phyloP scores from a whole-genome alignment of 352 stramenopile genomes.

The Pythium apleroticum region DNA sequence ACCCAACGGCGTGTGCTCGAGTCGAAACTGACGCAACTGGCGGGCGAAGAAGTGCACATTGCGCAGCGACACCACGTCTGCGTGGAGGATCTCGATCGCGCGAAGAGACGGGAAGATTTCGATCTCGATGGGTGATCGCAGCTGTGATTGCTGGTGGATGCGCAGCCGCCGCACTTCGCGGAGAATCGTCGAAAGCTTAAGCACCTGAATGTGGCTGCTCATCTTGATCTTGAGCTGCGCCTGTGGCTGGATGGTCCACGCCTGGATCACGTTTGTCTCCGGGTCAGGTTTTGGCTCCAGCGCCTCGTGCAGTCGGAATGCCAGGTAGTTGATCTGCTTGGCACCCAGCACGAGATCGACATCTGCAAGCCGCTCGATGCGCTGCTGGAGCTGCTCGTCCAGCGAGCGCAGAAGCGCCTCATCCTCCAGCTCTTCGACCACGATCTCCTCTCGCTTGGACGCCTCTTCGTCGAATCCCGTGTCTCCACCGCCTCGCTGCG shows the following conservation, averaged over 20 bases:
- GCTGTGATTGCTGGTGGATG: conserved; percentile 49
- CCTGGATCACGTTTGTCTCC: conserved; percentile 63
- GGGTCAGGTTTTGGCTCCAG: conserved; percentile 69
- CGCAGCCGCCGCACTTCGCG: conserved; percentile 66
- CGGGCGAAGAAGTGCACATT: conserved; percentile 70
- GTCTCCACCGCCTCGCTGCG: conserved; percentile 9
- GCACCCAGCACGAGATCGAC: conserved; percentile 70
- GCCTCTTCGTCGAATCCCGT: conserved; percentile 1
- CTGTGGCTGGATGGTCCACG: conserved; percentile 78
- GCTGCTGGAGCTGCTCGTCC: conserved; percentile 70
- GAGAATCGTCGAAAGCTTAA: conserved; percentile 87
- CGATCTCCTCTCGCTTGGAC: conserved; percentile 32
- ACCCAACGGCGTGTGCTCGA: conserved; percentile 63
- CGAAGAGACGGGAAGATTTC: conserved; percentile 82
- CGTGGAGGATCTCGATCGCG: conserved; percentile 62
- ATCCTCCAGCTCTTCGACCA: conserved; percentile 52
- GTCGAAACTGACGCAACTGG: conserved; percentile 63
- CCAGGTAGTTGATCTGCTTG: conserved; percentile 66
- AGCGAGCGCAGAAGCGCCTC: conserved; percentile 65
- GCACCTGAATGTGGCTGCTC: conserved; percentile 78
- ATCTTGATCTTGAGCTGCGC: conserved; percentile 59
- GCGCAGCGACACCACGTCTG: conserved; percentile 35
- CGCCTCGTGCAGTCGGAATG: conserved; percentile 65
- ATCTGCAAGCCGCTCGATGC: conserved; percentile 41
- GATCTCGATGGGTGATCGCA: conserved; percentile 52